Base-by-base conservation (phyloP, 2,329 filamentous ascomycete species). In the Tothia fuscella region DNA sequence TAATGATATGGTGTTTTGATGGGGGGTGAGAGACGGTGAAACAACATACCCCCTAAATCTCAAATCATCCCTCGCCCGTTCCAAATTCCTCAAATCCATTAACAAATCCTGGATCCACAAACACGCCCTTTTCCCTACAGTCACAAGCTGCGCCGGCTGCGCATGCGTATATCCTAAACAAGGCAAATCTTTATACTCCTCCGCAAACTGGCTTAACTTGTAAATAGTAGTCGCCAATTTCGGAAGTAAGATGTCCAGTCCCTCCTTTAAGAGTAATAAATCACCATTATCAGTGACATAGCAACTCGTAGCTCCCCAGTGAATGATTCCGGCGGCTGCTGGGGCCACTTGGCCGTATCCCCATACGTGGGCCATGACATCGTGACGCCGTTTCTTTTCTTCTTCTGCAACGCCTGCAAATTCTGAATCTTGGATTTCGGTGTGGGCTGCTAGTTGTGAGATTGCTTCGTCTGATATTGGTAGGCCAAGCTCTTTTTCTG, bases 271-370 rank as follows among this genome's bases (percentile, higher is more conserved):
- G 53, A 93, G 75, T 48, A 93, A 85, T 43, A 89, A 64, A 51
- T 89, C 84, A 2, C 79, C 71, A 49, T 87, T 86, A 54, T 87
- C 83, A 43, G 81, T 88, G 29, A 77, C 70, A 53, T 70, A 77
- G 58, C 69, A 75, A 46, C 64, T 71, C 20, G 72, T 81, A 42
- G 76, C 77, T 3, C 80, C 81, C 59, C 72, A 77, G 59, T 94
- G 87, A 46, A 94, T 89, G 51, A 91, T 82, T 25, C 83, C 83
- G 12, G 82, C 83, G 7, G 85, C 85, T 25, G 75, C 80, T 1
- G 84, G 84, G 3, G 82, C 82, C 46, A 72, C 77, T 49, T 72
- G 62, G 3, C 82, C 85, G 58, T 80, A 89, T 12, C 82, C 78
- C 50, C 86, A 76, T 36, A 89, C 80, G 39, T 81, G 66, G 32